A percentile compares a stretch with the other conserved stretches of the same genome.
phyloP scores from a whole-genome alignment of 495 filamentous ascomycete species.

The Aspergillus nidulans region DNA sequence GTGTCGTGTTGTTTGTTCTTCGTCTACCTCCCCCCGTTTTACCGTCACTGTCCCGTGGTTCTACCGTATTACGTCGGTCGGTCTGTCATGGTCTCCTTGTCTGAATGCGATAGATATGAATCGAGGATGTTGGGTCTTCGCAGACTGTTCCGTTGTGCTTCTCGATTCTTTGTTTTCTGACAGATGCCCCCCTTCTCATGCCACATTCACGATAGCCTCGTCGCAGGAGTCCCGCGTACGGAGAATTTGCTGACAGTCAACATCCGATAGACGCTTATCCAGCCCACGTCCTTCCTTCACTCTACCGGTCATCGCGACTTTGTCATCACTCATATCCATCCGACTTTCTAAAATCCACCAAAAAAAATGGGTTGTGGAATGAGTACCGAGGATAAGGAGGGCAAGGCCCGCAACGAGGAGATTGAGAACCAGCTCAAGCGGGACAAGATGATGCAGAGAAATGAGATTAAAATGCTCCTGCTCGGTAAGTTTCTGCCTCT shows the following conservation, averaged over 20 bases:
- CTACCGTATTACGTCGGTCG: slow-evolving; percentile 1
- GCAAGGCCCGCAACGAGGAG: slow-evolving; percentile 97
- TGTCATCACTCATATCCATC: slow-evolving; percentile 12
- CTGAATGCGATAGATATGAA: slow-evolving; percentile 9
- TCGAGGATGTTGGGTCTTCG: not conserved
- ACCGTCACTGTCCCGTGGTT: slow-evolving; percentile 1
- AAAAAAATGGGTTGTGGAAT: slow-evolving; percentile 98
- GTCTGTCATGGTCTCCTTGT: slow-evolving; percentile 20
- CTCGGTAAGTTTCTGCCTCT: slow-evolving; percentile 60
- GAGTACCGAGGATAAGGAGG: slow-evolving; percentile 99
- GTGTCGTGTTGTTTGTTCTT: not conserved
- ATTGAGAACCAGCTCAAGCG: slow-evolving; percentile 97
- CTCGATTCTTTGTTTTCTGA: not conserved
- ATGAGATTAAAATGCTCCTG: slow-evolving; percentile 99
- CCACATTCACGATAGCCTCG: slow-evolving; percentile 15
- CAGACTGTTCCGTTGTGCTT: not conserved
- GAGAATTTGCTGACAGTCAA: slow-evolving; percentile 20
- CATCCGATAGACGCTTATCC: slow-evolving; percentile 17
- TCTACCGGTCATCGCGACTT: slow-evolving; percentile 12
- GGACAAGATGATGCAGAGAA: slow-evolving; percentile 92
- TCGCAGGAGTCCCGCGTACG: slow-evolving; percentile 8
- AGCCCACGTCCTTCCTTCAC: slow-evolving; percentile 2
- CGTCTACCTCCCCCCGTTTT: not conserved
- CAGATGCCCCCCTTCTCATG: not conserved
- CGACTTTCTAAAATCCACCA: slow-evolving; percentile 43